Percentiles rank a stretch among this genome's conserved stretches.
These are phyloP conservation scores for Carex scoparia DNA, from an alignment of 176 grass and related monocot genomes.

Conservation along the genomic window DNA sequence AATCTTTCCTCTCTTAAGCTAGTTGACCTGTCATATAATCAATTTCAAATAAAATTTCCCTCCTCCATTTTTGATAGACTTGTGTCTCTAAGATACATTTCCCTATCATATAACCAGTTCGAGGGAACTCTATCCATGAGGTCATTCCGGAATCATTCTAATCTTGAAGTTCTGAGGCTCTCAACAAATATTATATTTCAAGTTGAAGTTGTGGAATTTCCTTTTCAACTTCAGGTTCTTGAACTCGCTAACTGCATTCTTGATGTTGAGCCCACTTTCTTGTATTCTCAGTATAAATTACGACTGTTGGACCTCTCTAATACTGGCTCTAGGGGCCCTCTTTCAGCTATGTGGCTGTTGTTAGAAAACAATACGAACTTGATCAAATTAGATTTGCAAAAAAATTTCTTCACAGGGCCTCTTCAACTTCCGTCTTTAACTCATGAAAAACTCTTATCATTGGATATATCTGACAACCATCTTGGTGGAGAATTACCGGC, in stretches of 20 bases:
- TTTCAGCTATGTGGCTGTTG: constrained; percentile 18
- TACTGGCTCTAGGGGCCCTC: neutral
- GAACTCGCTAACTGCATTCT: constrained; percentile 13
- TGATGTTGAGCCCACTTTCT: constrained; percentile 21
- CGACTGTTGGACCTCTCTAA: too few relatives aligned
- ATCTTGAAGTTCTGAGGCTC: neutral
- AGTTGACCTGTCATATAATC: too few relatives aligned
- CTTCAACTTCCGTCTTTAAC: neutral
- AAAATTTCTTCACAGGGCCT: constrained; percentile 22
- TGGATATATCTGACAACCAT: constrained; percentile 26
- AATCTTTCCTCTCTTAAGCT: too few relatives aligned
- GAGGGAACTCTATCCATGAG: too few relatives aligned
- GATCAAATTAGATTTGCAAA: neutral
- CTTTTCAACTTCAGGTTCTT: constrained; percentile 18
- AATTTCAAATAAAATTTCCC: too few relatives aligned
- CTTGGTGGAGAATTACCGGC: neutral
- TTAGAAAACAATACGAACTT: constrained; percentile 22
- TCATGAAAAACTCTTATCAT: neutral
- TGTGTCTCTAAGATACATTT: too few relatives aligned
- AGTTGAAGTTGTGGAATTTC: neutral
- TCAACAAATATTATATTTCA: neutral
- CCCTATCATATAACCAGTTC: too few relatives aligned
- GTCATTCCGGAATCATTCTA: neutral
- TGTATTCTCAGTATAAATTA: neutral
- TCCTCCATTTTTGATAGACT: too few relatives aligned